Conservation (phyloP, 257 asterid species). For the Gentiana straminea region DNA sequence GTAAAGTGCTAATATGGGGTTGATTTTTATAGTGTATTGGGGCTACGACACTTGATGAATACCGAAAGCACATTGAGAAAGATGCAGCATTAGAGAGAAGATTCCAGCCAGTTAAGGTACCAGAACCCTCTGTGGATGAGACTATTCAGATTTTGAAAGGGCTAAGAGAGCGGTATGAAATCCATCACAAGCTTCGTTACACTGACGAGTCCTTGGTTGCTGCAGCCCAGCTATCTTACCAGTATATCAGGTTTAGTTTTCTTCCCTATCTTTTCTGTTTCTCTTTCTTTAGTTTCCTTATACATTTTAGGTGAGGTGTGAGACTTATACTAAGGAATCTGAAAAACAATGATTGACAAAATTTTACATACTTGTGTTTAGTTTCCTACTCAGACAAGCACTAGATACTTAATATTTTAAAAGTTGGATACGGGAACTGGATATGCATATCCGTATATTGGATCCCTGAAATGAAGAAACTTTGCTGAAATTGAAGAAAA, state of each 20-base stretch:
- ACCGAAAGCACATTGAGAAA: constrained; percentile 86
- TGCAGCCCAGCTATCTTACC: constrained; percentile 83
- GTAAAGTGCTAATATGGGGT: background rate
- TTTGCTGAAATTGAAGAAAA: too few species aligned
- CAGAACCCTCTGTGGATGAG: constrained; percentile 94
- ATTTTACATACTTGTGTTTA: too few species aligned
- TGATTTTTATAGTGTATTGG: constrained; percentile 64
- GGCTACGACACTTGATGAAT: constrained; percentile 89
- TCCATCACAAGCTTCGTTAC: constrained; percentile 95
- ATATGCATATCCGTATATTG: too few species aligned
- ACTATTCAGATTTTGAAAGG: constrained; percentile 88
- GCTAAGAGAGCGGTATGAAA: constrained; percentile 81
- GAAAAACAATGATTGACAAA: too few species aligned
- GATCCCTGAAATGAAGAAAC: too few species aligned
- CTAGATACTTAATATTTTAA: too few species aligned
- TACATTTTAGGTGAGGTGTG: too few species aligned
- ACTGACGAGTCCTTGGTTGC: constrained; percentile 82
- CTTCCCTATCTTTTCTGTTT: background rate
- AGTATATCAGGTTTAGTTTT: constrained; percentile 64
- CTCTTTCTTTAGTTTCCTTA: background rate
- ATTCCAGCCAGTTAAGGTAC: constrained; percentile 95
- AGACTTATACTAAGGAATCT: constrained; percentile 11
- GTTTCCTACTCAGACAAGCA: too few species aligned
- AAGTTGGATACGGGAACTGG: too few species aligned
- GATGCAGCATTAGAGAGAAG: constrained; percentile 94